These are phyloP conservation scores for Stephanocyclus meneghinianus DNA, from an alignment of 352 stramenopile species.

Conservation along the genomic window DNA sequence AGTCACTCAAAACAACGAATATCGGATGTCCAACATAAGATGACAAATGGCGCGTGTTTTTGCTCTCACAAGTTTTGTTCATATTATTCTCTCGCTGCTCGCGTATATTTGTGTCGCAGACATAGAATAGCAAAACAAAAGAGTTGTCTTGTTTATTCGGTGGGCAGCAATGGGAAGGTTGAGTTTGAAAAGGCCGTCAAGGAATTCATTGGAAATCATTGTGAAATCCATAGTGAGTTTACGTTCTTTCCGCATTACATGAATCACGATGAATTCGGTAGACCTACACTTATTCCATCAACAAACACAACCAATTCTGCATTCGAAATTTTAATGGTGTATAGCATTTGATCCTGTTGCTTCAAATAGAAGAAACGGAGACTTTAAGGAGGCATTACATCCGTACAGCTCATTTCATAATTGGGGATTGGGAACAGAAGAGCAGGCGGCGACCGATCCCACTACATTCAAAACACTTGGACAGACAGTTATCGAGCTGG, in stretches of 20 bases:
- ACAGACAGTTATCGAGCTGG: conserved; percentile 57
- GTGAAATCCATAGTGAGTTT: conserved; percentile 38
- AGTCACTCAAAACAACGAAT: too few species aligned
- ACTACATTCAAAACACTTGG: conserved; percentile 43
- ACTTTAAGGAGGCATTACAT: conserved; percentile 33
- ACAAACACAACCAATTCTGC: too few species aligned
- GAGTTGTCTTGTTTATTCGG: conserved; percentile 63
- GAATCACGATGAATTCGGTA: too few species aligned
- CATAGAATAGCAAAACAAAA: conserved; percentile 27
- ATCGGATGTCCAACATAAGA: too few species aligned
- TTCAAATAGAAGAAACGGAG: conserved; percentile 38
- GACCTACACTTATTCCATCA: too few species aligned
- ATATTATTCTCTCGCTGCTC: neutral
- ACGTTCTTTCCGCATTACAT: too few species aligned
- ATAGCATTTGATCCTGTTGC: conserved; percentile 34
- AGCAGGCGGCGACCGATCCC: conserved; percentile 4
- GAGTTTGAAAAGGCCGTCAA: conserved; percentile 60
- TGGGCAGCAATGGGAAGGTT: conserved; percentile 58
- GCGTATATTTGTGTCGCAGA: neutral
- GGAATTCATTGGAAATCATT: conserved; percentile 37
- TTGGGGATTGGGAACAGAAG: conserved; percentile 31
- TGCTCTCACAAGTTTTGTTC: too few species aligned
- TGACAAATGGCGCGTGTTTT: too few species aligned
- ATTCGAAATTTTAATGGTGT: too few species aligned
- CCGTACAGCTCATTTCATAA: conserved; percentile 40